These are phyloP conservation scores for Dispira simplex DNA, from an alignment of 192 early-diverging fungal species.

Conservation along the genomic window DNA sequence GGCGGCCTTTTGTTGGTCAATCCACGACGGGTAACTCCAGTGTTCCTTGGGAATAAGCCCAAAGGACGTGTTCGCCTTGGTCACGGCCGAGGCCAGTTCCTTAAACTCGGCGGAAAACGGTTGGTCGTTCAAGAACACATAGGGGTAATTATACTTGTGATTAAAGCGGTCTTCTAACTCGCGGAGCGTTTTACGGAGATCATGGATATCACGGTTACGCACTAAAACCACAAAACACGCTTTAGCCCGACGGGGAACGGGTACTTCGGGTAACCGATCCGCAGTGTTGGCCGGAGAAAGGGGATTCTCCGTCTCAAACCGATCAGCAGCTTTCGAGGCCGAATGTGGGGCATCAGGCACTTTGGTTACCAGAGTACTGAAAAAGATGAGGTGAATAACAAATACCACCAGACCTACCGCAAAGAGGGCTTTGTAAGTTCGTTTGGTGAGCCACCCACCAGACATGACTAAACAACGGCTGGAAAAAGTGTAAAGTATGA, in stretches of 20 bases:
- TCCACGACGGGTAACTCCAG: slow-evolving; percentile 71
- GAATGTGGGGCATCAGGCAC: no score
- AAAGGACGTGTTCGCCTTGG: slow-evolving; percentile 39
- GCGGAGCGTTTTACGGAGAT: slow-evolving; percentile 37
- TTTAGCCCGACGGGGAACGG: slow-evolving; percentile 19
- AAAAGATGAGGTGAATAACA: no score
- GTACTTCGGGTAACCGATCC: neutral
- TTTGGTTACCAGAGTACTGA: no score
- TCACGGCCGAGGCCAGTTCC: slow-evolving; percentile 27
- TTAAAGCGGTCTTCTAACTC: slow-evolving; percentile 65
- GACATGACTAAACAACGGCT: no score
- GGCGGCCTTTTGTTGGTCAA: slow-evolving; percentile 41
- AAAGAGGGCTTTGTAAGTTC: no score
- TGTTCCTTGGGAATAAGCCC: slow-evolving; percentile 48
- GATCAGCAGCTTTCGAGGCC: no score
- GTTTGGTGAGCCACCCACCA: no score
- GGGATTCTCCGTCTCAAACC: no score
- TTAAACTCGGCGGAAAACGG: slow-evolving; percentile 44
- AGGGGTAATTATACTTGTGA: slow-evolving; percentile 45
- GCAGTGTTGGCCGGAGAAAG: neutral
- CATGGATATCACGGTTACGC: slow-evolving; percentile 50
- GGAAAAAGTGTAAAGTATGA: no score
- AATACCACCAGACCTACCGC: no score
- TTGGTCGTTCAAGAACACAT: slow-evolving; percentile 54
- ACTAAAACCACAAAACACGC: slow-evolving; percentile 58